Conservation (phyloP, 2,329 filamentous ascomycete genomes). For the Hymenoscyphus salicellus region DNA sequence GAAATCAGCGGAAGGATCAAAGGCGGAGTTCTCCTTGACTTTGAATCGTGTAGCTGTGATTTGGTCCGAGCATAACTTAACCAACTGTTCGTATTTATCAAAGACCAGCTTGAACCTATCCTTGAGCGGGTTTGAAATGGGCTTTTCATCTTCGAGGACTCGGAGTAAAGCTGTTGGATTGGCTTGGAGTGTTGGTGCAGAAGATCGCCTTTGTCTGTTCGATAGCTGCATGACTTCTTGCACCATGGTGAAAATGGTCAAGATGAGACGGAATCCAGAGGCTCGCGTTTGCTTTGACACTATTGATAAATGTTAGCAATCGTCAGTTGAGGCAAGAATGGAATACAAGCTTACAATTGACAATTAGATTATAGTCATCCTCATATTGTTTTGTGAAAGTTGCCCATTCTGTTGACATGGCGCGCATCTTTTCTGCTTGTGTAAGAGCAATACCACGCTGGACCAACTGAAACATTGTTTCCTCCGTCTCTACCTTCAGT, state of each 20-base stretch:
- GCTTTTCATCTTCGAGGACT: slow-evolving; percentile 33
- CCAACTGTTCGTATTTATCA: slow-evolving; percentile 34
- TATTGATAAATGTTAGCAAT: slow-evolving; percentile 12
- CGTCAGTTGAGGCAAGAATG: too few relatives aligned
- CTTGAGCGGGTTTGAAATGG: slow-evolving; percentile 33
- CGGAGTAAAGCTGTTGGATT: slow-evolving; percentile 32
- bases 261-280: slow-evolving; percentile 22
- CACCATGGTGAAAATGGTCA: slow-evolving; percentile 39
- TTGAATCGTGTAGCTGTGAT: slow-evolving; percentile 26
- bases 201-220: slow-evolving; percentile 14
- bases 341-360: slow-evolving; percentile 33
- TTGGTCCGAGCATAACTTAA: slow-evolving; percentile 32
- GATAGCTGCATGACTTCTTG: slow-evolving; percentile 29
- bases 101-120: slow-evolving; percentile 34
- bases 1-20: slow-evolving; percentile 32
- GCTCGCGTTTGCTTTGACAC: slow-evolving; percentile 37
- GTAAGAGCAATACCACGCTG: slow-evolving; percentile 46
- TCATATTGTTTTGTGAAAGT: slow-evolving; percentile 43
- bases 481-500: slow-evolving; percentile 39
- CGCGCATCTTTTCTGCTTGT: slow-evolving; percentile 46
- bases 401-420: slow-evolving; percentile 46
- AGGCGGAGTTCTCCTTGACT: slow-evolving; percentile 30
- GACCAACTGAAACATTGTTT: slow-evolving; percentile 48
- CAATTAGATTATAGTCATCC: slow-evolving; percentile 40
- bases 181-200: slow-evolving; percentile 32